phyloP scores from a whole-genome alignment of 257 asterid species.

The Przewalskia tangutica region DNA sequence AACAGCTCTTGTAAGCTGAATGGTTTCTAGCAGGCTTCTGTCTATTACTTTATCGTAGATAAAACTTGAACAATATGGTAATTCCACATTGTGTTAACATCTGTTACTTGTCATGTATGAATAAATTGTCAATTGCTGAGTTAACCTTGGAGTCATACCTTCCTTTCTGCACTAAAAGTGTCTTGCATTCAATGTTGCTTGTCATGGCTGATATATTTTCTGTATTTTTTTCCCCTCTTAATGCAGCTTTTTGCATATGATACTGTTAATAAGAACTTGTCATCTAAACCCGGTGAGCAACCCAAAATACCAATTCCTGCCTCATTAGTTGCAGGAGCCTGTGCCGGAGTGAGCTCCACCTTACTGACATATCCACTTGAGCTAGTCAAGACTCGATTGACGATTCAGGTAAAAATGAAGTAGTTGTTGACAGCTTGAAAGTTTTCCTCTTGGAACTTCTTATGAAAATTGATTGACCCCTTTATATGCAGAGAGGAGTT shows the following conservation, averaged over 20 bases:
- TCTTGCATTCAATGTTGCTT: background rate
- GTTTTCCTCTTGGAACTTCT: background rate
- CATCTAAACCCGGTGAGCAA: conserved; percentile 55
- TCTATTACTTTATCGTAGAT: background rate
- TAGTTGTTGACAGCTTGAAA: background rate
- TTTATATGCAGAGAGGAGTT: conserved; percentile 49
- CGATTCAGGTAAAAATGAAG: conserved; percentile 60
- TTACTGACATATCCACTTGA: conserved; percentile 88
- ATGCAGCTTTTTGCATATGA: conserved; percentile 78
- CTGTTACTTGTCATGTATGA: background rate
- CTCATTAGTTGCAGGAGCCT: conserved; percentile 84
- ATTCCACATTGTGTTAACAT: background rate
- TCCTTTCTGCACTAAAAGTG: background rate
- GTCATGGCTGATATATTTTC: background rate
- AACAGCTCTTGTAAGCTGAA: background rate
- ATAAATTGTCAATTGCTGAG: background rate
- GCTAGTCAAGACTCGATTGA: conserved; percentile 82
- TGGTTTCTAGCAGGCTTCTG: background rate
- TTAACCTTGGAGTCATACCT: background rate
- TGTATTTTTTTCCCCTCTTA: background rate
- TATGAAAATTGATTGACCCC: background rate
- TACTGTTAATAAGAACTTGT: conserved; percentile 73
- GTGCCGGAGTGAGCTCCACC: conserved; percentile 95
- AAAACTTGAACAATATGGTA: background rate
- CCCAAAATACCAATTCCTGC: conserved; percentile 67